These are phyloP conservation scores for Chiua virens DNA, from an alignment of 768 basidiomycete genomes.

Conservation along the genomic window DNA sequence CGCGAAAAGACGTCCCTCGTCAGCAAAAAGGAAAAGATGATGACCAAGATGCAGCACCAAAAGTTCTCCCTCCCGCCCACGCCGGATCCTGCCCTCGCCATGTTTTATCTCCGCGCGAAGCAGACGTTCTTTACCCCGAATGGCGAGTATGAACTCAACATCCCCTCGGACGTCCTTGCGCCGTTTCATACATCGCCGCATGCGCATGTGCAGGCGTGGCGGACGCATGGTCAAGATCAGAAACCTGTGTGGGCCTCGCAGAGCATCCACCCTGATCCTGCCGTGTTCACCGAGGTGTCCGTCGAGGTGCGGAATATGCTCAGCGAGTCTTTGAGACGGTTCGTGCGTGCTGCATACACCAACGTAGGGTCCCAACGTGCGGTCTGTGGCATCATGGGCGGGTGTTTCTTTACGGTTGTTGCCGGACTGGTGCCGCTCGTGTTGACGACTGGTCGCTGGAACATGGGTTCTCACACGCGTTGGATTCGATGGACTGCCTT, in stretches of 20 bases:
- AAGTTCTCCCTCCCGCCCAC: constrained; percentile 32
- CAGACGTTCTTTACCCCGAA: constrained; percentile 78
- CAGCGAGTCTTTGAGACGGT: constrained; percentile 61
- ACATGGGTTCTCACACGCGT: constrained; percentile 33
- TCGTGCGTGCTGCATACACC: constrained; percentile 66
- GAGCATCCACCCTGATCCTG: constrained; percentile 58
- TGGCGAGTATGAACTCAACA: constrained; percentile 68
- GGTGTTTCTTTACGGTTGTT: constrained; percentile 47
- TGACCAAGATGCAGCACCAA: constrained; percentile 34
- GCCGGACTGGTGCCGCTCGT: constrained; percentile 53
- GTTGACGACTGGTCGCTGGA: constrained; percentile 43
- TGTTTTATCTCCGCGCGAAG: constrained; percentile 79
- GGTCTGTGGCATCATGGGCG: constrained; percentile 49
- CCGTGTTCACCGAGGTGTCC: constrained; percentile 11
- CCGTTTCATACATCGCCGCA: constrained; percentile 50
- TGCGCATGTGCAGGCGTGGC: constrained; percentile 26
- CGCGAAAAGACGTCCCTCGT: constrained; percentile 26
- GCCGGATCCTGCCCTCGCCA: constrained; percentile 56
- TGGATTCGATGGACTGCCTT: constrained; percentile 61
- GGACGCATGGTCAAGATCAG: constrained; percentile 3
- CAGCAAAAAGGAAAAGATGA: constrained; percentile 43
- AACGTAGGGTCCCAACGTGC: constrained; percentile 69
- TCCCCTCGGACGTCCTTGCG: constrained; percentile 64
- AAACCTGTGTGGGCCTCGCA: constrained; percentile 27
- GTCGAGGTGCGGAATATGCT: constrained; percentile 53